Evolutionary conservation across 192 early-diverging fungal genomes (phyloP).

Genomic region (Backusella sp.): DNA sequence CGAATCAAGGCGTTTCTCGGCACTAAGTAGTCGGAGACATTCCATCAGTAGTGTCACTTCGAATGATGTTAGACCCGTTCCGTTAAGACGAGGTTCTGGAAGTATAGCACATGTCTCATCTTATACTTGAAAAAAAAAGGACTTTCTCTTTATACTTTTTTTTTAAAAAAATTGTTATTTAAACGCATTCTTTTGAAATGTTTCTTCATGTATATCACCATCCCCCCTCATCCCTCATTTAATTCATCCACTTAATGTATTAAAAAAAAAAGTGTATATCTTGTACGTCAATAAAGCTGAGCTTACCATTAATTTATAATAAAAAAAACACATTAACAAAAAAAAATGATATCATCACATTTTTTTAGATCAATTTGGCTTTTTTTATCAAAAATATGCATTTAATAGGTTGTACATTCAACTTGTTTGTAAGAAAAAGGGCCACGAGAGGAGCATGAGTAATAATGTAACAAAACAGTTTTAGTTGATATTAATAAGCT

Average conservation of each 20-base stretch:
- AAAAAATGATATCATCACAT: background rate
- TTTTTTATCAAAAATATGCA: too few species aligned
- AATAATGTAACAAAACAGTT: background rate
- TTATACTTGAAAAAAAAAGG: background rate
- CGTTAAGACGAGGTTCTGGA: conserved; percentile 5
- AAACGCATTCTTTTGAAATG: background rate
- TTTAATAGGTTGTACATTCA: background rate
- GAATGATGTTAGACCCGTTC: background rate
- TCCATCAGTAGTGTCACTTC: background rate
- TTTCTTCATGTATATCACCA: background rate
- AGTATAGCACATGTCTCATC: conserved; percentile 4
- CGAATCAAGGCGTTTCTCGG: background rate
- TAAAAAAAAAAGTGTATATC: background rate
- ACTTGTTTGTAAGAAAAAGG: background rate
- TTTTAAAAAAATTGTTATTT: background rate
- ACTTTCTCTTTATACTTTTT: background rate
- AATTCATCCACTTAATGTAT: background rate
- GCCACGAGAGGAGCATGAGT: background rate
- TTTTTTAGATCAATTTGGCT: too few species aligned
- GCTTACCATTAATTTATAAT: background rate
- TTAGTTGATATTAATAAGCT: background rate
- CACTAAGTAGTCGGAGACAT: background rate
- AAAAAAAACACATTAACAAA: background rate
- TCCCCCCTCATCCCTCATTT: background rate
- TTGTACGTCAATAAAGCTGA: background rate